These are phyloP conservation scores for Lolium multiflorum DNA, from an alignment of 176 grass and related monocot species.

Conservation along the genomic window DNA sequence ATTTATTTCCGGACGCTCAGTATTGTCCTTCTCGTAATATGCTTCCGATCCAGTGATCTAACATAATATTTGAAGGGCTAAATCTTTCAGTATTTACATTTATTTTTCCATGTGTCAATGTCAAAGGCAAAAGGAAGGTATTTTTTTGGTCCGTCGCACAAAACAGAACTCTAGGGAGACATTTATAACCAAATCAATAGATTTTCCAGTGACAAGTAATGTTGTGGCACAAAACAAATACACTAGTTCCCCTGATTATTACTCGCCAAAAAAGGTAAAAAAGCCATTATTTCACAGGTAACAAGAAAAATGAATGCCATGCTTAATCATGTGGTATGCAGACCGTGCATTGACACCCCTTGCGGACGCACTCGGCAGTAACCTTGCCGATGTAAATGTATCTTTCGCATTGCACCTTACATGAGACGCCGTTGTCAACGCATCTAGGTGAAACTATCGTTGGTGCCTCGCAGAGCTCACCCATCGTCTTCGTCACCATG, in stretches of 20 bases:
- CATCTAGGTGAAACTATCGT: not conserved
- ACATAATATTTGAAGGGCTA: no score
- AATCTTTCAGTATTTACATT: no score
- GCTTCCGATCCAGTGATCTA: no score
- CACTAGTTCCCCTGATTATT: not conserved
- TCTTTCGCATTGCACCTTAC: not conserved
- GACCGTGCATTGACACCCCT: not conserved
- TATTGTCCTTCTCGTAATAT: no score
- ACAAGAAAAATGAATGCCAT: not conserved
- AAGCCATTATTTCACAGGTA: not conserved
- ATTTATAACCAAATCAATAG: not conserved
- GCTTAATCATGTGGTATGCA: conserved; percentile 12
- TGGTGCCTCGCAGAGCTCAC: not conserved
- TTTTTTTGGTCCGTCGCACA: no score
- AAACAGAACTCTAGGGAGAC: no score
- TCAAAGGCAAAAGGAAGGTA: no score
- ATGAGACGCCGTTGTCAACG: not conserved
- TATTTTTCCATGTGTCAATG: no score
- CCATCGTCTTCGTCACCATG: not conserved
- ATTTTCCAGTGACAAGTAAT: not conserved
- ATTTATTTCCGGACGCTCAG: no score
- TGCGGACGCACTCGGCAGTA: not conserved
- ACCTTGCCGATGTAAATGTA: not conserved
- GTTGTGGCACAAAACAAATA: not conserved
- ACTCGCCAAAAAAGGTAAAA: not conserved